Conservation (phyloP, 2,329 filamentous ascomycete genomes). For the Pseudocercospora eumusae region DNA sequence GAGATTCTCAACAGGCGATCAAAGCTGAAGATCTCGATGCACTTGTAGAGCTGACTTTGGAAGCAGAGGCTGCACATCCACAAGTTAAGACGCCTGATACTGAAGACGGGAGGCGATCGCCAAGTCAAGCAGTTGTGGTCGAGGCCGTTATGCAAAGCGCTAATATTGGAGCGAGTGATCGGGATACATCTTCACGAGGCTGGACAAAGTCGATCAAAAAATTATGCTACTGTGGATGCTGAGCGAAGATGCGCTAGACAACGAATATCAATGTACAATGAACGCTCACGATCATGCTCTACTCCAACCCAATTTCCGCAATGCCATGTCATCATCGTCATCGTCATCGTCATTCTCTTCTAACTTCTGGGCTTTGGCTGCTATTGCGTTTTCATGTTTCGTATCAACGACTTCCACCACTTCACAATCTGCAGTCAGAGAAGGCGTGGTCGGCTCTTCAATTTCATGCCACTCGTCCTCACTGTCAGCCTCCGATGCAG, state of each 20-base stretch:
- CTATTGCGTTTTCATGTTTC: background rate
- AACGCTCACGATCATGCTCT: background rate
- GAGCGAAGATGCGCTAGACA: background rate
- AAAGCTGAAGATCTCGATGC: constrained; percentile 1
- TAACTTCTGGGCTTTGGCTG: background rate
- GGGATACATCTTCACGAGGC: background rate
- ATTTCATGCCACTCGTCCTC: constrained; percentile 1
- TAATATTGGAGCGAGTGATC: background rate
- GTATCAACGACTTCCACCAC: background rate
- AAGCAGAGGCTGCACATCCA: constrained; percentile 4
- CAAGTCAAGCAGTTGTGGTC: background rate
- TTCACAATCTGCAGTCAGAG: background rate
- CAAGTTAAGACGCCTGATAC: background rate
- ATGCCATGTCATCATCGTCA: background rate
- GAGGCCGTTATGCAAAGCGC: background rate
- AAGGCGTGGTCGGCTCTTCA: background rate
- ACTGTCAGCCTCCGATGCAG: background rate
- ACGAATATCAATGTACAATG: background rate
- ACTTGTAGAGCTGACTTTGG: background rate
- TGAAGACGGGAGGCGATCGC: background rate
- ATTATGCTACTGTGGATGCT: background rate
- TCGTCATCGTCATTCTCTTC: background rate
- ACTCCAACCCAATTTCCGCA: background rate
- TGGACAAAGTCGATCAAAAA: background rate
- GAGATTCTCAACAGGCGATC: constrained; percentile 7